Evolutionary conservation across 2,329 filamentous ascomycete species (phyloP).

Genomic region (Botrytis deweyae): DNA sequence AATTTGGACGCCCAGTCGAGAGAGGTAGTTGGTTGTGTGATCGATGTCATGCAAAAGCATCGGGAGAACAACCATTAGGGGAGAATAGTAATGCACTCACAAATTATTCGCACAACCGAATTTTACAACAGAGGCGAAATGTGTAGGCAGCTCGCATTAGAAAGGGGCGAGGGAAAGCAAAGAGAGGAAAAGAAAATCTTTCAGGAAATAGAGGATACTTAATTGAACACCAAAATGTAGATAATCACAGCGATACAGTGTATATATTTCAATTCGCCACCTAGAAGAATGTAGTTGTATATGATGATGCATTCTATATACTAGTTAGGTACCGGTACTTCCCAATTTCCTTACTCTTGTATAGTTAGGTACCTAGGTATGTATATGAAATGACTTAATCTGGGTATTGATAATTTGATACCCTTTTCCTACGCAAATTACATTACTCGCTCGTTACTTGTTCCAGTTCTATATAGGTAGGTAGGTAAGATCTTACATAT

Average conservation of each 20-base stretch:
- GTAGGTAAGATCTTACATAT: no score
- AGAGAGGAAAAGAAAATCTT: not conserved
- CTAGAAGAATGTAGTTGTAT: not conserved
- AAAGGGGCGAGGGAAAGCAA: not conserved
- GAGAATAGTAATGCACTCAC: not conserved
- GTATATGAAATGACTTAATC: not conserved
- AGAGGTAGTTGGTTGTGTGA: slow-evolving; percentile 12
- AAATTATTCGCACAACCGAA: not conserved
- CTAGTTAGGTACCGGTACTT: not conserved
- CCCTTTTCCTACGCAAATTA: not conserved
- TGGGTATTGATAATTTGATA: not conserved
- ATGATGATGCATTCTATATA: not conserved
- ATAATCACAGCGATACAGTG: not conserved
- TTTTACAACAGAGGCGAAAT: not conserved
- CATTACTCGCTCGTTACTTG: not conserved
- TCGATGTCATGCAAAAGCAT: not conserved
- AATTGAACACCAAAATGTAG: not conserved
- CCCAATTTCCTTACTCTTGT: not conserved
- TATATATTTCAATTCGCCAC: not conserved
- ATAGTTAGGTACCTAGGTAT: accelerated
- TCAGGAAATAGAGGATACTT: not conserved
- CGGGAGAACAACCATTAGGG: not conserved
- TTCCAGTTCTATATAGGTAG: not conserved
- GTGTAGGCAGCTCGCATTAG: not conserved
- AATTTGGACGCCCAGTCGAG: not conserved